Base-by-base conservation (phyloP, 2,329 filamentous ascomycete species). In the Verticillium nonalfalfae region DNA sequence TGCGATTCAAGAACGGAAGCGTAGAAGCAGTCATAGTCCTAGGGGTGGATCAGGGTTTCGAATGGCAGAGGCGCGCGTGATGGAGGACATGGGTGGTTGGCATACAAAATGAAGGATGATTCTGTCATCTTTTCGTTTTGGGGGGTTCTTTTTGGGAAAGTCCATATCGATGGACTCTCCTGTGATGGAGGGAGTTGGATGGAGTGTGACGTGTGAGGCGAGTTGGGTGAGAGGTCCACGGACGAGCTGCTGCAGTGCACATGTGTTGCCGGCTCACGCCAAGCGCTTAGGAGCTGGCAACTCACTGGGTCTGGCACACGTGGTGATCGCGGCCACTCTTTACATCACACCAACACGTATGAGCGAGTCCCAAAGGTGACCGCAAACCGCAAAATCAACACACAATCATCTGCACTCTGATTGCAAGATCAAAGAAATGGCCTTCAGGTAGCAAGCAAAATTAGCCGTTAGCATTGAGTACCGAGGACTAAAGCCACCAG, bases 21-120 rank as follows among this genome's bases (percentile, higher is more conserved):
- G 74, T 98, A 98, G 79, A 98, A 98, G 78, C 91, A 96, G 78
- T 94, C 91, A 73, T 93, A 91, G 74, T 91, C 87, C 86, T 89
- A 61, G 11, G 55, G 59, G 33, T 9, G 33, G 55, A 64, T 57
- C 59, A 56, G 58, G 45, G 26, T 50, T 6, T 63, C 6, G 55
- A 65, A 62, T 60, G n/a, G 14, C 40, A 54, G 26, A 31, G 52
- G 38, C 11, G 18, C n/a, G 18, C 39, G 21, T 18, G 18, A 18
- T 2, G 10, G n/a, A 31, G 26, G 45, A 60, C 39, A 58, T 18
- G 45, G 45, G 45, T 52, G 45, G 3, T 21, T 4, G 10, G 72
- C 84, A 72, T 78, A 94, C 91, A 77, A 96, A 93, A 75, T 96
- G 91, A 64, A 96, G 77, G 70, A 96, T 89, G 71, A 91, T 79